These are phyloP conservation scores for Penicillium argentinense DNA, from an alignment of 495 filamentous ascomycete species.

Conservation along the genomic window DNA sequence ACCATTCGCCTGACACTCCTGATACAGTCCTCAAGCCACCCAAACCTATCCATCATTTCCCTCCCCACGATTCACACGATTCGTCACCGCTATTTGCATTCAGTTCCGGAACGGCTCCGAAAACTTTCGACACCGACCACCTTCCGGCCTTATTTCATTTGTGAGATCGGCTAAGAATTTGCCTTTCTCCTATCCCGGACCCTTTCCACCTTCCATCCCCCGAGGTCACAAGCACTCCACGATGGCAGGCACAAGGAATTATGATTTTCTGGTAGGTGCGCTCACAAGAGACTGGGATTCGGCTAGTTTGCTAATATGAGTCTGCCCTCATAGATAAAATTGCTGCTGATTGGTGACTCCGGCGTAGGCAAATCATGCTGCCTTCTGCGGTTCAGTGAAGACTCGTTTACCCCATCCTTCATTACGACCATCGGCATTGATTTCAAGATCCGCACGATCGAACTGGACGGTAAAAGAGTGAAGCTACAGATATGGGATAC, in stretches of 20 bases:
- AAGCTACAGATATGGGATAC: conserved; percentile 99
- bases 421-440: conserved; percentile 99
- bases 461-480: conserved; percentile 95
- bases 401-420: conserved; percentile 97
- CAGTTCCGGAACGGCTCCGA: not conserved
- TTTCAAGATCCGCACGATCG: conserved; percentile 99
- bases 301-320: conserved; percentile 6
- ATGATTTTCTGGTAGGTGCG: conserved; percentile 87
- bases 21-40: conserved; percentile 19
- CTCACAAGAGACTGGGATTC: not conserved
- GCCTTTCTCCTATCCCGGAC: conserved; percentile 18
- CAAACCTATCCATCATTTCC: conserved; percentile 11
- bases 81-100: not conserved
- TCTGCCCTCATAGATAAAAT: conserved; percentile 74
- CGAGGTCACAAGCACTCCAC: conserved; percentile 18
- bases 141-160: not conserved
- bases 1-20: conserved; percentile 18
- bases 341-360: conserved; percentile 96
- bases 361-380: conserved; percentile 99
- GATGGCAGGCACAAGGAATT: conserved; percentile 97
- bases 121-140: not conserved
- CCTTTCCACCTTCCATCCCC: conserved; percentile 1
- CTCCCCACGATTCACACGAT: conserved; percentile 11
- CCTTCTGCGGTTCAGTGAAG: conserved; percentile 95
- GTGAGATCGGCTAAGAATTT: not conserved